A percentile compares a stretch with the other conserved stretches of the same genome.
phyloP scores from a whole-genome alignment of 2,329 filamentous ascomycete species.

The Plectosphaerella sp. region DNA sequence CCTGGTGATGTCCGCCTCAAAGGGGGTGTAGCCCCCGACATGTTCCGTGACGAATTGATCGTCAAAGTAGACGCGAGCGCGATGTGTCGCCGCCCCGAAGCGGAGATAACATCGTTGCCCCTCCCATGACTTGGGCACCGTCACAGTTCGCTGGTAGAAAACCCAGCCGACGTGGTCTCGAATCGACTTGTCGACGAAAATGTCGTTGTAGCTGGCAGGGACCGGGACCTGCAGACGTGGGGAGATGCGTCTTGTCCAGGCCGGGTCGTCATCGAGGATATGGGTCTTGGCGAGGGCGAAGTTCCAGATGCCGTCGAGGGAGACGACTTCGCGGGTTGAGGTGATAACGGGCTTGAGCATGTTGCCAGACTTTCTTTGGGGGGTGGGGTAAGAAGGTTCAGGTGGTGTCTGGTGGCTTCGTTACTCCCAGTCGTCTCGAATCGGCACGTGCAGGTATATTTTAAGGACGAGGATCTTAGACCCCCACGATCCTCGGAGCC shows the following conservation, averaged over 20 bases:
- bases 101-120: conserved; percentile 15
- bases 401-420: too few species aligned
- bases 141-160: conserved; percentile 21
- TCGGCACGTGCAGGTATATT: too few species aligned
- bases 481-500: too few species aligned
- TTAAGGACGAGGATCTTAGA: too few species aligned
- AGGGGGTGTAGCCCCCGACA: conserved; percentile 20
- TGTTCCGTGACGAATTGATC: conserved; percentile 18
- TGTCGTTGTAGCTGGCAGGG: conserved; percentile 20
- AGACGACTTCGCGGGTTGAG: conserved; percentile 9
- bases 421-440: too few species aligned
- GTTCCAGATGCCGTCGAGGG: conserved; percentile 19
- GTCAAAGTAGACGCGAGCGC: conserved; percentile 19
- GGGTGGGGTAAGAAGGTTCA: too few species aligned
- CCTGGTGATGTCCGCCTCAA: conserved; percentile 18
- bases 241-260: conserved; percentile 23
- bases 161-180: conserved; percentile 24
- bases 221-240: conserved; percentile 15
- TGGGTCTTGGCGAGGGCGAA: conserved; percentile 8
- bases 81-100: conserved; percentile 20
- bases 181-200: conserved; percentile 15
- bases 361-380: too few species aligned
- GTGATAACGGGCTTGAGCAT: conserved; percentile 16
- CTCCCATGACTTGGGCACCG: conserved; percentile 15
- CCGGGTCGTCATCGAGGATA: conserved; percentile 9